Evolutionary conservation across 257 asterid genomes (phyloP).

Genomic region (Solanum ahanhuiri): DNA sequence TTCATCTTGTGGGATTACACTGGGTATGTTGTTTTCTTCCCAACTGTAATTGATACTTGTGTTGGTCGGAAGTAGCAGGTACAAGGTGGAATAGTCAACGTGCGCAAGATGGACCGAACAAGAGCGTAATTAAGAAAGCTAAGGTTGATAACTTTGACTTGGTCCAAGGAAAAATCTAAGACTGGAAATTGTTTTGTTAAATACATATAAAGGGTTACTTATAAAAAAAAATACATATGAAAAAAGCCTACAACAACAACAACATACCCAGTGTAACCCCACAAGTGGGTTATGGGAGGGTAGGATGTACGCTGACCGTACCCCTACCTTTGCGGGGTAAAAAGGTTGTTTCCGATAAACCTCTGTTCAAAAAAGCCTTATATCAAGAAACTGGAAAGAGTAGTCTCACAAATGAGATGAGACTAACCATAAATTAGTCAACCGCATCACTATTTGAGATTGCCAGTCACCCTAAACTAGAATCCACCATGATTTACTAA

Average conservation of each 20-base stretch:
- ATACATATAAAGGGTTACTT: neutral
- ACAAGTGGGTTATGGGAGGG: neutral
- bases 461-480: neutral
- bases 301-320: neutral
- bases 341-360: neutral
- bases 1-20: neutral
- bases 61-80: neutral
- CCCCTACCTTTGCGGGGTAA: neutral
- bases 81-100: neutral
- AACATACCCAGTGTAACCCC: neutral
- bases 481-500: neutral
- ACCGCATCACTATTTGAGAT: neutral
- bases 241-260: neutral
- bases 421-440: neutral
- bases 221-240: neutral
- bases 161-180: neutral
- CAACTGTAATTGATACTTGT: neutral
- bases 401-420: neutral
- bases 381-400: neutral
- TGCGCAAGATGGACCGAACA: neutral
- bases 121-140: neutral
- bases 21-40: neutral
- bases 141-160: neutral
- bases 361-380: neutral
- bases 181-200: neutral